Evolutionary conservation across 2,329 filamentous ascomycete genomes (phyloP), one percentile per base, ranked within the genome.

Genomic region (Fusarium sp.): DNA sequence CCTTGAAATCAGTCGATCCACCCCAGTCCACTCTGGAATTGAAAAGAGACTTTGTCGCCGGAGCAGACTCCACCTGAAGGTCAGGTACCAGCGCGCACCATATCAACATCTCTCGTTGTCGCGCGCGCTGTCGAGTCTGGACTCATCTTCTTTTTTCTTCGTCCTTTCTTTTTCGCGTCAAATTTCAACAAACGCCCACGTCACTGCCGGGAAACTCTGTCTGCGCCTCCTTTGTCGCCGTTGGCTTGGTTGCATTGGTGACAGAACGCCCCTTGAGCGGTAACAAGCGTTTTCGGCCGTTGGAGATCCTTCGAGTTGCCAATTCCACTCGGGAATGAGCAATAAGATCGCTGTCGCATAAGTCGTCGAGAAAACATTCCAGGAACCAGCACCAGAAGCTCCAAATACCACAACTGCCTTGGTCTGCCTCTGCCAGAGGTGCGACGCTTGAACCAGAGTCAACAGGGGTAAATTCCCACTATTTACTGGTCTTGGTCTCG

Each of bases 311-410:
- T 64, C 28, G 33, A 42, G 54, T 60, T 60, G 47, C 58, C 42
- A 57, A 57, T 73, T 69, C 71, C 67, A 64, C 68, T 70, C 52
- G 69, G 76, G 75, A 77, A 78, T 76, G 76, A 75, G 74, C 71
- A 78, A 69, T 64, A 62, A 73, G 60, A 61, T 63, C 56, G 60
- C 62, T 68, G 73, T 77, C 73, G 62, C 72, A 64, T 68, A 76
- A 74, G 60, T 68, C 67, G 57, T 72, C 37, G 47, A 63, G 57
- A 66, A 67, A 62, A 68, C 73, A 77, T 78, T 78, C 76, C 76
- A 78, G 62, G 30, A 54, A 58, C 35, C 40, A 49, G 35, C 60
- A 62, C 32, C 57, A 73, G 54, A 64, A 49, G 52, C 52, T 49
- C 60, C 49, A 54, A 73, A 53, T 69, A 73, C 62, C 50, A 47